Evolutionary conservation across 441 rosid genomes (phyloP).

Genomic region (Populus hybrid): DNA sequence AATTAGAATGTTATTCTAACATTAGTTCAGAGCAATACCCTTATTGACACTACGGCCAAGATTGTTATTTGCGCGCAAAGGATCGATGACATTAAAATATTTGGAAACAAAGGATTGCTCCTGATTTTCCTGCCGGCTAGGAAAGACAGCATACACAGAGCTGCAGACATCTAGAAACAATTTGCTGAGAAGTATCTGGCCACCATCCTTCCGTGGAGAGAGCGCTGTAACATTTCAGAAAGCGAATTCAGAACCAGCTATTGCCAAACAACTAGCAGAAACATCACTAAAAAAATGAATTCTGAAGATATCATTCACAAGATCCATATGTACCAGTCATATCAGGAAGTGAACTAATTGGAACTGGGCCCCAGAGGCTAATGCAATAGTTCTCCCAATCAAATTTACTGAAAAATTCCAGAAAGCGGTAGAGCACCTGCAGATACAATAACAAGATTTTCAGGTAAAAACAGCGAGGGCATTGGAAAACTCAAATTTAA

Average conservation of each 20-base stretch:
- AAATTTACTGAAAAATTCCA: slow-evolving; percentile 99
- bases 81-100: slow-evolving; percentile 95
- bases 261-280: background rate
- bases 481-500: slow-evolving; percentile 7
- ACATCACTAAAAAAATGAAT: background rate
- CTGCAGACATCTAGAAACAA: slow-evolving; percentile 72
- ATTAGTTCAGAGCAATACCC: slow-evolving; percentile 43
- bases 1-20: background rate
- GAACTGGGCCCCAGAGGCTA: slow-evolving; percentile 99
- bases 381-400: slow-evolving; percentile 98
- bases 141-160: slow-evolving; percentile 64
- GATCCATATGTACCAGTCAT: slow-evolving; percentile 54
- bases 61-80: slow-evolving; percentile 94
- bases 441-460: slow-evolving; percentile 14
- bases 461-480: slow-evolving; percentile 7
- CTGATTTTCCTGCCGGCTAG: slow-evolving; percentile 67
- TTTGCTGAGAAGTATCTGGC: slow-evolving; percentile 55
- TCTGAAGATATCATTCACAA: background rate
- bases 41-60: slow-evolving; percentile 99
- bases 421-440: slow-evolving; percentile 94
- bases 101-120: slow-evolving; percentile 84
- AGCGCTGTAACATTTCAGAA: slow-evolving; percentile 54
- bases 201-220: slow-evolving; percentile 86
- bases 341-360: slow-evolving; percentile 76
- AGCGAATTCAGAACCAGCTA: slow-evolving; percentile 16